Evolutionary conservation across 192 early-diverging fungal species (phyloP).

Genomic region (Backusella macrospora): DNA sequence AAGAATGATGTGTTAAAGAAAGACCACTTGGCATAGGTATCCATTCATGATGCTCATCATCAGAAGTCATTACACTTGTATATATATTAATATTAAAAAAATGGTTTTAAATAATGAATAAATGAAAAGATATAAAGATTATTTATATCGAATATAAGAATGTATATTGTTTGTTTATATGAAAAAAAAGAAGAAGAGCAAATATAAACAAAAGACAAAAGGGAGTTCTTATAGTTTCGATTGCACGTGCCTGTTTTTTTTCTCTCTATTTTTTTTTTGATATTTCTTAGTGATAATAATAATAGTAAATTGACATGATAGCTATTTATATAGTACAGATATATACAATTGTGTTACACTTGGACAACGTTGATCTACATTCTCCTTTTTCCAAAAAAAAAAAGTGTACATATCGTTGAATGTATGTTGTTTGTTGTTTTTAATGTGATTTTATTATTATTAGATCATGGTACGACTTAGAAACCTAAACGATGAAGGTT

Average conservation of each 20-base stretch:
- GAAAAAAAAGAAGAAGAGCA: not conserved
- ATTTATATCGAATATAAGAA: slow-evolving; percentile 6
- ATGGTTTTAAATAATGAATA: too few species aligned
- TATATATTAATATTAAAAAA: not conserved
- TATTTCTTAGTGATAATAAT: too few species aligned
- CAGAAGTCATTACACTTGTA: not conserved
- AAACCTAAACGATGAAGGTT: slow-evolving; percentile 67
- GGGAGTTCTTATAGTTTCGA: not conserved
- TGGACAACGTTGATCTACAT: not conserved
- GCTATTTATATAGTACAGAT: not conserved
- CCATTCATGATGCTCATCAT: slow-evolving; percentile 17
- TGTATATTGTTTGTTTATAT: not conserved
- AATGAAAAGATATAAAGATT: not conserved
- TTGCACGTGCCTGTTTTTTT: not conserved
- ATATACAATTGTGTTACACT: not conserved
- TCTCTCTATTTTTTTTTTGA: slow-evolving; percentile 9
- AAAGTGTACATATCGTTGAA: too few species aligned
- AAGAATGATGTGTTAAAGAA: slow-evolving; percentile 25
- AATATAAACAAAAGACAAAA: slow-evolving; percentile 15
- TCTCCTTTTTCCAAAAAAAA: not conserved
- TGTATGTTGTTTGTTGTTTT: too few species aligned
- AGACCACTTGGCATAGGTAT: slow-evolving; percentile 23
- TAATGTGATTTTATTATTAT: not conserved
- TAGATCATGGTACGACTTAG: slow-evolving; percentile 10
- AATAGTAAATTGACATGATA: slow-evolving; percentile 8